A percentile compares a stretch with the other conserved stretches of the same genome.
Evolutionary conservation across 2,329 filamentous ascomycete genomes (phyloP).

Genomic region (Lasiodiplodia hormozganensis): DNA sequence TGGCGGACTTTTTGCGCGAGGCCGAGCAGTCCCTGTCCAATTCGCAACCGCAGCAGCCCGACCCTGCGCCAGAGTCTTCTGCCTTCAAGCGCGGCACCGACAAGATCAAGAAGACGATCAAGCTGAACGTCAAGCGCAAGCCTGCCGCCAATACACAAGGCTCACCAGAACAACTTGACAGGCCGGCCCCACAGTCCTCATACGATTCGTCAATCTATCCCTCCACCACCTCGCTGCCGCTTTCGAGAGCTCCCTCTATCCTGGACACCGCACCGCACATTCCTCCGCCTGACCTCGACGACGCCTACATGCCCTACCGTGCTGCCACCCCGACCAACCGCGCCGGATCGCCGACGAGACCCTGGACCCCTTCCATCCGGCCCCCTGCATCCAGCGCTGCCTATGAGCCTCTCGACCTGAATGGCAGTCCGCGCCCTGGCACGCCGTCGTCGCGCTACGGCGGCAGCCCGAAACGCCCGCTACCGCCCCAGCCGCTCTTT

Average conservation of each 20-base stretch:
- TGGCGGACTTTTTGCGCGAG: slow-evolving; percentile 54
- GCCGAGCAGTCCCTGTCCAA: slow-evolving; percentile 43
- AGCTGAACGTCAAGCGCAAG: slow-evolving; percentile 35
- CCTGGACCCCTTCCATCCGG: slow-evolving; percentile 66
- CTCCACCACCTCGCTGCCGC: slow-evolving; percentile 48
- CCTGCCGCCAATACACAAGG: slow-evolving; percentile 33
- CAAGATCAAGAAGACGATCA: slow-evolving; percentile 43
- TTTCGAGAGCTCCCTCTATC: slow-evolving; percentile 58
- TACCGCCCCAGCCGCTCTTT: slow-evolving; percentile 89
- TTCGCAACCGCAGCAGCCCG: slow-evolving; percentile 21
- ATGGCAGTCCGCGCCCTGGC: slow-evolving; percentile 87
- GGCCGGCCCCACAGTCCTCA: slow-evolving; percentile 54
- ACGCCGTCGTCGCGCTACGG: slow-evolving; percentile 90
- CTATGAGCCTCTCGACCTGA: slow-evolving; percentile 87
- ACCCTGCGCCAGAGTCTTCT: slow-evolving; percentile 37
- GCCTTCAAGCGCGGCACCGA: slow-evolving; percentile 34
- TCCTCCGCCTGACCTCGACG: slow-evolving; percentile 64
- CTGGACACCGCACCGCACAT: slow-evolving; percentile 58
- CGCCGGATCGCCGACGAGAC: slow-evolving; percentile 42
- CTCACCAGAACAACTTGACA: slow-evolving; percentile 43
- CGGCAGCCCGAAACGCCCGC: slow-evolving; percentile 82
- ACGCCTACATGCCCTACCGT: slow-evolving; percentile 67
- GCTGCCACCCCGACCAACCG: slow-evolving; percentile 58
- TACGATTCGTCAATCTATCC: slow-evolving; percentile 58
- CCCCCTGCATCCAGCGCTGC: slow-evolving; percentile 73